Percentiles rank a stretch among this genome's conserved stretches.
These are phyloP conservation scores for Peterozyma xylosa DNA, from an alignment of 805 yeast genomes.

Conservation along the genomic window DNA sequence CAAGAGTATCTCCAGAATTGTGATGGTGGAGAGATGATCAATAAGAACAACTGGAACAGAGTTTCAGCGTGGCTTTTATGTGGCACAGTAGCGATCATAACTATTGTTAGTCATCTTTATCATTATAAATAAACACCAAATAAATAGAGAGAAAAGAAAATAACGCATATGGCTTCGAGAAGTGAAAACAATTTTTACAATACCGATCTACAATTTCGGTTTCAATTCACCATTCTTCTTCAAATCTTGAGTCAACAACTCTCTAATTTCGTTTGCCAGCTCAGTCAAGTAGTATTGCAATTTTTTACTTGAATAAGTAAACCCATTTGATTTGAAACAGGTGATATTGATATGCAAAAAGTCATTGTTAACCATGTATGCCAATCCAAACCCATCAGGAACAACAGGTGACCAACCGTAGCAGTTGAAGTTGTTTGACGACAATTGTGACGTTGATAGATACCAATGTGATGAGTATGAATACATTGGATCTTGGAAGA, in stretches of 20 bases:
- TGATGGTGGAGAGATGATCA: too few relatives aligned
- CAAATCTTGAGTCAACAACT: conserved; percentile 32
- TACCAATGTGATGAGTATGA: conserved; percentile 79
- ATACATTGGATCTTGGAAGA: conserved; percentile 72
- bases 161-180: too few relatives aligned
- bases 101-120: too few relatives aligned
- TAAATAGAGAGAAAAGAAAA: too few relatives aligned
- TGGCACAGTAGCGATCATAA: too few relatives aligned
- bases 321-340: conserved; percentile 54
- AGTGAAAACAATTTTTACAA: too few relatives aligned
- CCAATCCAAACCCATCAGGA: conserved; percentile 89
- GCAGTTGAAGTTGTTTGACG: conserved; percentile 78
- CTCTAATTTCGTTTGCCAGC: conserved; percentile 77
- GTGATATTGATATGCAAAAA: conserved; percentile 83
- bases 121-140: too few relatives aligned
- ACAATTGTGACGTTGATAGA: conserved; percentile 82
- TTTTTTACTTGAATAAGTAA: conserved; percentile 45
- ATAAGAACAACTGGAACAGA: too few relatives aligned
- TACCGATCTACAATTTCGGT: too few relatives aligned
- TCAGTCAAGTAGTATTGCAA: conserved; percentile 63
- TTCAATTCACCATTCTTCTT: conserved; percentile 17
- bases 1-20: too few relatives aligned
- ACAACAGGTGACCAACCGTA: conserved; percentile 96
- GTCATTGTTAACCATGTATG: conserved; percentile 84
- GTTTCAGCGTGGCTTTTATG: too few relatives aligned